Percentiles rank a stretch among this genome's conserved stretches.
Evolutionary conservation across 495 filamentous ascomycete genomes (phyloP).

Genomic region (Trichodelitschia bisporula): DNA sequence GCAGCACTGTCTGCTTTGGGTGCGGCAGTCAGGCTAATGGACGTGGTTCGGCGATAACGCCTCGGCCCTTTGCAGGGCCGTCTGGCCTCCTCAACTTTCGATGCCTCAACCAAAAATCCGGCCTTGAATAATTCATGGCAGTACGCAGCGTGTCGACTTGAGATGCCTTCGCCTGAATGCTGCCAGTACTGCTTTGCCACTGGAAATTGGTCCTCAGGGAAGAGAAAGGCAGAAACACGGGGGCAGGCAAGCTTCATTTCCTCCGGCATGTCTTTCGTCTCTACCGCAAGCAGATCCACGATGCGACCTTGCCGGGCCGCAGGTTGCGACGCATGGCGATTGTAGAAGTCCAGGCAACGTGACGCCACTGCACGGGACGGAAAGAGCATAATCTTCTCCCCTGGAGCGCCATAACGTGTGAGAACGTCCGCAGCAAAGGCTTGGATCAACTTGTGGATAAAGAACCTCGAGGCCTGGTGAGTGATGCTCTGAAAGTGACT

Average conservation of each 20-base stretch:
- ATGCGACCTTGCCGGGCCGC: slow-evolving; percentile 28
- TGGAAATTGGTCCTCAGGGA: slow-evolving; percentile 33
- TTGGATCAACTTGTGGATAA: slow-evolving; percentile 65
- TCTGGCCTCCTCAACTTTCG: slow-evolving; percentile 3
- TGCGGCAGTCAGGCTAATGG: slow-evolving; percentile 17
- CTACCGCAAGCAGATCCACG: slow-evolving; percentile 34
- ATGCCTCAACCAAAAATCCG: slow-evolving; percentile 32
- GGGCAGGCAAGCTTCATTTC: slow-evolving; percentile 10
- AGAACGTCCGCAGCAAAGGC: slow-evolving; percentile 44
- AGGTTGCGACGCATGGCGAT: slow-evolving; percentile 24
- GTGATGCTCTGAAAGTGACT: too few relatives aligned
- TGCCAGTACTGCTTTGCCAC: slow-evolving; percentile 88
- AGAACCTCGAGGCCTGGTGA: slow-evolving; percentile 37
- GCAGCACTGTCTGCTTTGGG: slow-evolving; percentile 8
- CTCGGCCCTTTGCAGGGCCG: slow-evolving; percentile 14
- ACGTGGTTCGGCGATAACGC: slow-evolving; percentile 36
- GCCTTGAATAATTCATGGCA: slow-evolving; percentile 51
- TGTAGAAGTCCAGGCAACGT: slow-evolving; percentile 49
- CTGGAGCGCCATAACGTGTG: slow-evolving; percentile 30
- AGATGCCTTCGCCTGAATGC: slow-evolving; percentile 84
- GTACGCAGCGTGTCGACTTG: slow-evolving; percentile 76
- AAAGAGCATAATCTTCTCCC: slow-evolving; percentile 56
- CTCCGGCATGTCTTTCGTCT: slow-evolving; percentile 12
- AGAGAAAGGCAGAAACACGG: slow-evolving; percentile 45
- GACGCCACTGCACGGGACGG: slow-evolving; percentile 39